Conservation (phyloP, 495 filamentous ascomycete species). For the Penicillium longicatenatum region DNA sequence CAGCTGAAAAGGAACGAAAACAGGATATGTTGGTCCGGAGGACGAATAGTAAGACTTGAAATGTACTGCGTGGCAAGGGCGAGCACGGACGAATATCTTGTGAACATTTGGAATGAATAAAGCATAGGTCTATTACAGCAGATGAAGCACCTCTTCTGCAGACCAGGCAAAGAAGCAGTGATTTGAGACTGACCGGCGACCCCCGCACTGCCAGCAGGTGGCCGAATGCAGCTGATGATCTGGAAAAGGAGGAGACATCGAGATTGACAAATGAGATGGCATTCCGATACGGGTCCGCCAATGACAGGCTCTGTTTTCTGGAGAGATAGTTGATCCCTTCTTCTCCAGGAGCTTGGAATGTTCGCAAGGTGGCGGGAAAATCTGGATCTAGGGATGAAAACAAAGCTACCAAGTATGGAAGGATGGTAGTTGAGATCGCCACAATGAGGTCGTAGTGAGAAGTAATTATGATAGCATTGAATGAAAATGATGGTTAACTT, state of each 20-base stretch:
- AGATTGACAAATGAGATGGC: conserved; percentile 9
- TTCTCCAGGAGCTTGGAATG: conserved; percentile 18
- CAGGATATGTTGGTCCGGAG: neutral
- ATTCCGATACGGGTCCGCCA: conserved; percentile 9
- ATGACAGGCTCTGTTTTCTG: conserved; percentile 6
- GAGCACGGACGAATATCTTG: neutral
- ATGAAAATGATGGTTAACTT: too few species aligned
- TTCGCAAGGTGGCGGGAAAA: conserved; percentile 13
- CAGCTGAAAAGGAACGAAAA: neutral
- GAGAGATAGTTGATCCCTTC: conserved; percentile 12
- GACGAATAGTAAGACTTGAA: neutral
- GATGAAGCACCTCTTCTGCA: neutral
- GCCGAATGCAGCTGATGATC: conserved; percentile 1
- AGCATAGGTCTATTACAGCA: neutral
- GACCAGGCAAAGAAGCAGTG: neutral
- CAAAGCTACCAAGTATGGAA: conserved; percentile 6
- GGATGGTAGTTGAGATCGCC: neutral
- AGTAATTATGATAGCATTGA: neutral
- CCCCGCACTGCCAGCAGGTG: neutral
- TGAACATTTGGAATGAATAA: neutral
- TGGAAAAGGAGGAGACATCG: neutral
- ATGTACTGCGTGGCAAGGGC: neutral
- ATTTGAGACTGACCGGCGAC: neutral
- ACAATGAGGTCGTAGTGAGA: neutral
- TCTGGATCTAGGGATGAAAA: conserved; percentile 27